phyloP scores from a whole-genome alignment of 1,139 yeast species.

The Ashbya aceris region DNA sequence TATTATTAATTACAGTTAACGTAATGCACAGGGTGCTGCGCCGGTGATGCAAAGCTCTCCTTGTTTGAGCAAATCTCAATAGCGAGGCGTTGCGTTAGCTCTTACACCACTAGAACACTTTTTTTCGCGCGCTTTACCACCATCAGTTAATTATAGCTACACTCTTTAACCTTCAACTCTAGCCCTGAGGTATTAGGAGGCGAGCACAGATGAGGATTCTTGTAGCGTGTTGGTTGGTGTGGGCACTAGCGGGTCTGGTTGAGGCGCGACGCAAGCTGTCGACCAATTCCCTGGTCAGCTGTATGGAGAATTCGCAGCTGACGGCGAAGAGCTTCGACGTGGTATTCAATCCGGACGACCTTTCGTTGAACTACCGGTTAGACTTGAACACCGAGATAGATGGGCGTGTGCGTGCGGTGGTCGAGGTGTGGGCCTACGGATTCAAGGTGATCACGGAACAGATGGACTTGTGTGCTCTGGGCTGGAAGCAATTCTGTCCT shows the following conservation, averaged over 20 bases:
- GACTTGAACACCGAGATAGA: slow-evolving; percentile 54
- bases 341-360: slow-evolving; percentile 54
- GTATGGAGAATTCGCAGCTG: slow-evolving; percentile 59
- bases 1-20: no score
- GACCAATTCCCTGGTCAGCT: slow-evolving; percentile 64
- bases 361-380: slow-evolving; percentile 50
- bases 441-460: slow-evolving; percentile 47
- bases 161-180: no score
- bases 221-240: not conserved
- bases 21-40: no score
- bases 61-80: no score
- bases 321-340: slow-evolving; percentile 61
- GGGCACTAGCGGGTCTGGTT: not conserved
- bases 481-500: slow-evolving; percentile 76
- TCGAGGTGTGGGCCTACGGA: slow-evolving; percentile 69
- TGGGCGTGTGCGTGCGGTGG: slow-evolving; percentile 48
- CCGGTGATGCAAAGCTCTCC: no score
- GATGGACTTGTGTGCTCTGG: slow-evolving; percentile 46
- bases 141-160: no score
- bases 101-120: no score
- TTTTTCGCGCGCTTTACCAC: no score
- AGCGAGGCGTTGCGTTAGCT: no score
- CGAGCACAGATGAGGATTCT: no score
- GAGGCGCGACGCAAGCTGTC: slow-evolving; percentile 35
- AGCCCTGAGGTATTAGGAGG: no score